Conservation (phyloP, 1,284 basidiomycete species). For the Papiliotrema laurentii region DNA sequence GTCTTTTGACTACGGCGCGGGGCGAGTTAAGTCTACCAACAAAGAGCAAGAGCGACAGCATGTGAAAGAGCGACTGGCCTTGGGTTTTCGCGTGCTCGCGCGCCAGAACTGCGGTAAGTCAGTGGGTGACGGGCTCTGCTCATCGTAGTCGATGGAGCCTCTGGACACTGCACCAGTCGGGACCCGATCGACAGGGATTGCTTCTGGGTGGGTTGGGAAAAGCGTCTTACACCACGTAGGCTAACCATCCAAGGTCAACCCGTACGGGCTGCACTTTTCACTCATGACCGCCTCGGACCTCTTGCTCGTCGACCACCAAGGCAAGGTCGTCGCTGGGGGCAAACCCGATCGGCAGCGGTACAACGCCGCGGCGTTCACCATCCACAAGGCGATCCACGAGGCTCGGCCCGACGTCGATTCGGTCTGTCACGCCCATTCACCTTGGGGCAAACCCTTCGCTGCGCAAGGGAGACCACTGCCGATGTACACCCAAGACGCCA, state of each 20-base stretch:
- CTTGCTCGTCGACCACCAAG: conserved; percentile 52
- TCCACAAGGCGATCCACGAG: conserved; percentile 19
- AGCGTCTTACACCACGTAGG: no score
- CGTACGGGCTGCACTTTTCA: conserved; percentile 45
- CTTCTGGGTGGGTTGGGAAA: no score
- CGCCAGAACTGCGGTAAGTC: neutral
- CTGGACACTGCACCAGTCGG: conserved; percentile 62
- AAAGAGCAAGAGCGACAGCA: neutral
- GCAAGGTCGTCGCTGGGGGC: conserved; percentile 52
- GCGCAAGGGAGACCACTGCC: conserved; percentile 53
- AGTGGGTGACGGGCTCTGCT: neutral
- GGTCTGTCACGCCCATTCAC: conserved; percentile 54
- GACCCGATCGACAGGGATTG: conserved; percentile 54
- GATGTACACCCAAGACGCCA: conserved; percentile 45
- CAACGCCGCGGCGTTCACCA: conserved; percentile 38
- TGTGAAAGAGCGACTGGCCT: neutral
- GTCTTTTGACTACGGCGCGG: neutral
- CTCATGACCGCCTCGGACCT: conserved; percentile 53
- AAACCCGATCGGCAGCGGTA: conserved; percentile 47
- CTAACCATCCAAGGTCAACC: no score
- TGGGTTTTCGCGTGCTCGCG: neutral
- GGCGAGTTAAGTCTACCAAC: neutral
- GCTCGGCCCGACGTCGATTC: conserved; percentile 58
- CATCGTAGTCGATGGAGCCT: conserved; percentile 52
- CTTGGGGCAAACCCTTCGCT: conserved; percentile 59